Base-by-base conservation (phyloP, 2,329 filamentous ascomycete species). In the Tolypocladium tropicale region DNA sequence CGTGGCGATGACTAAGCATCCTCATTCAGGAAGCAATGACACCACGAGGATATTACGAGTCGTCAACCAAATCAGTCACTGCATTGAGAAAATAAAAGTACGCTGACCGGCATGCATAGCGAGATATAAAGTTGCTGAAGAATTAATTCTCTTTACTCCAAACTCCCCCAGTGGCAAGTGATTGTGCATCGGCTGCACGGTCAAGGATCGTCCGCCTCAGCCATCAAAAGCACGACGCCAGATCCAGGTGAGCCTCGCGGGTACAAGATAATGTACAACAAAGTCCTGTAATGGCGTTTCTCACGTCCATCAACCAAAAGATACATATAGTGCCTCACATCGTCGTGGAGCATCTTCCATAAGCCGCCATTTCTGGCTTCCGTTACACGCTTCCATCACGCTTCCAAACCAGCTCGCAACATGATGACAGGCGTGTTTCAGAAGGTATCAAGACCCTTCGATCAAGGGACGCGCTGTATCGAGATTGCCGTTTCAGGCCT, bases 401-500 rank as follows among this genome's bases (percentile, higher is more conserved):
- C 34, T 16, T 6, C 18, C 34, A 23, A 49, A 28, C 46, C 12
- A 18, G 16, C 18, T 18, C 46, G 6, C 10, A 6, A 32, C 46
- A 32, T 28, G 46, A 49, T 10, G 18, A 18, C n/a, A 18, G 32
- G 25, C 28, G 46, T n/a, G 28, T n/a, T 23, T 32, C 10, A 11
- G 9, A 25, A 4, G 18, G 28, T 12, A 18, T 18, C 28, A 28
- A 49, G 16, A 18, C 25, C 16, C 32, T 12, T 12, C n/a, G 32
- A 36, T 36, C 12, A n/a, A 51, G 14, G 21, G 32, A 28, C 36
- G 14, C 14, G 39, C 55, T 55, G 39, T 59, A 58, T 61, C 64
- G 61, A 61, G 61, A 10, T 57, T 55, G 60, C 65, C 67, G 60
- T 68, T 65, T 63, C 67, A 63, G 66, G 58, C 58, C 61, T 57